Evolutionary conservation across 177 flowering plant species (phyloP), one percentile per base, ranked within the genome.

Genomic region (Vitis hybrid): DNA sequence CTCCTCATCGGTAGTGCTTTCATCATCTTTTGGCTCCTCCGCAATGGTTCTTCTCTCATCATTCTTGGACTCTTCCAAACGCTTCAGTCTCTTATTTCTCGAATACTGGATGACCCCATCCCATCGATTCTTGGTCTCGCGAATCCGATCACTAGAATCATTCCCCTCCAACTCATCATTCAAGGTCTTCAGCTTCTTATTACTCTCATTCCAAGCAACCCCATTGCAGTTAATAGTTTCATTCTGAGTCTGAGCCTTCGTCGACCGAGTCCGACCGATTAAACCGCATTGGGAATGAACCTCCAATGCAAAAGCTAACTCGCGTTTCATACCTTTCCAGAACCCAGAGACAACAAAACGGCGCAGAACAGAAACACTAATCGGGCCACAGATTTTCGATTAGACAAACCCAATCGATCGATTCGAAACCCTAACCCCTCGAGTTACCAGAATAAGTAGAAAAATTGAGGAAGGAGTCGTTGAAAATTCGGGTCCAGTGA

Each of bases 311-410:
- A 48, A 70, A 19, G 76, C 71, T n/a, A 81, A 64, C 59, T 79
- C 85, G 9, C 78, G 81, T 76, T 78, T 82, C 85, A 82, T 82
- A 17, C 49, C 74, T 61, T 65, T 17, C 49, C 68, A 56, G 61
- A 23, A 12, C 60, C 30, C 30, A 26, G 30, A 15, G 11, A 6
- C 68, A 15, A 14, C 26, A 69, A 51, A 26, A 26, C 30, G 30
- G 30, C 30, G 5, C 5, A 4, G 45, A 39, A 5, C 45, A 39
- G 1, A 39, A 39, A 39, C 45, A 39, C 45, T 4, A 39, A 39
- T 39, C 45, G 45, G 8, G 45, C 45, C 45, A 39, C 45, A 1
- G 8, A 5, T 39, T 7, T 39, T 39, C 8, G 6, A 39, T 26
- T 26, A 39, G 8, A 39, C 7, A 39, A 39, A 39, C 6, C 45